Evolutionary conservation across 345 rosid genomes (phyloP).

Genomic region (Citrus australasica): DNA sequence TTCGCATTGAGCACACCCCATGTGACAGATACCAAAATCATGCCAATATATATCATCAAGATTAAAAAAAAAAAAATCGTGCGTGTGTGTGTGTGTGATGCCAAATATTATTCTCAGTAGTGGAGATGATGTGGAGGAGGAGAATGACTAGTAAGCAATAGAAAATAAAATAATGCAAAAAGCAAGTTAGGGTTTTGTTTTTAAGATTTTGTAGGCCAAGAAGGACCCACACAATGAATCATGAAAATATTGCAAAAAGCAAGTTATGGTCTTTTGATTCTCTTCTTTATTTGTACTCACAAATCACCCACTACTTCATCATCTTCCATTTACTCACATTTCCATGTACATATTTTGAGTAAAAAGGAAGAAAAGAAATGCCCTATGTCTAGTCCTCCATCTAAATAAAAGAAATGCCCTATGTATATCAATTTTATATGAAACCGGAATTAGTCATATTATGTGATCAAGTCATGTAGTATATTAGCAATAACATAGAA

Average conservation of each 20-base stretch:
- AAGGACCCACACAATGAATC: not conserved
- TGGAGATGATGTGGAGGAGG: conserved; percentile 18
- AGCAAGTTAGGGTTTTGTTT: not conserved
- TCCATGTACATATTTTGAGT: not conserved
- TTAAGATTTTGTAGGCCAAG: conserved; percentile 8
- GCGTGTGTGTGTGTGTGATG: not conserved
- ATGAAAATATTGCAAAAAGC: too few species aligned
- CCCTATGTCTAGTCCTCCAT: too few species aligned
- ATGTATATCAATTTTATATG: too few species aligned
- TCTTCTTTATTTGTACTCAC: conserved; percentile 10
- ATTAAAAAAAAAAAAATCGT: too few species aligned
- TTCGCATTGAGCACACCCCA: conserved; percentile 6
- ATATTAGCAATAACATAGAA: too few species aligned
- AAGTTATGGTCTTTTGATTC: not conserved
- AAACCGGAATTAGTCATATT: too few species aligned
- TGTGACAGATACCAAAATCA: not conserved
- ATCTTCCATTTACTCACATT: not conserved
- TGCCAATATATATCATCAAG: not conserved
- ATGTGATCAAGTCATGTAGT: too few species aligned
- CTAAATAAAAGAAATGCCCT: too few species aligned
- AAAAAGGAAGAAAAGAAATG: too few species aligned
- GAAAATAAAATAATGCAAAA: not conserved
- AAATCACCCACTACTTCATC: conserved; percentile 5
- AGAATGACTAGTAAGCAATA: conserved; percentile 4
- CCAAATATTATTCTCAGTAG: not conserved